phyloP scores from a whole-genome alignment of 495 filamentous ascomycete species.

The Talaromyces liani region DNA sequence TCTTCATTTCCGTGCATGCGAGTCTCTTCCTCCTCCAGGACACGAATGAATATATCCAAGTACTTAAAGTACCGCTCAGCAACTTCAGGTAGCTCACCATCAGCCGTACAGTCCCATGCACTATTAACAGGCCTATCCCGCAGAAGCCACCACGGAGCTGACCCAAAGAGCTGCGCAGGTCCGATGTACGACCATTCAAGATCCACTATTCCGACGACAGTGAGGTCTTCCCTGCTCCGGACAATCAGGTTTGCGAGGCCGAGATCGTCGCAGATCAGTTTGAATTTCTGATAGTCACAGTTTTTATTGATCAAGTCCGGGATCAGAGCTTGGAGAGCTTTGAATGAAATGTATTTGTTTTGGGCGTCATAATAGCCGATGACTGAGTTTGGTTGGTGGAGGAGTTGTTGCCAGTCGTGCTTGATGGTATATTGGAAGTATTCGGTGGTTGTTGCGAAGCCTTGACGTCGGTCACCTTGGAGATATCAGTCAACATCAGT shows the following conservation, averaged over 20 bases:
- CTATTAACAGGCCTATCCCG: conserved; percentile 20
- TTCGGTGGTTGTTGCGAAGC: conserved; percentile 21
- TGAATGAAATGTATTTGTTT: conserved; percentile 19
- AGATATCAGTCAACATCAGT: not conserved
- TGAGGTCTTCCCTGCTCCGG: conserved; percentile 20
- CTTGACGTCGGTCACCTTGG: conserved; percentile 25
- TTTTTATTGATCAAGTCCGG: conserved; percentile 17
- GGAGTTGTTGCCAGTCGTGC: conserved; percentile 28
- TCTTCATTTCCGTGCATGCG: conserved; percentile 18
- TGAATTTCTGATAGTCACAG: conserved; percentile 24
- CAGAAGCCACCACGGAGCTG: conserved; percentile 31
- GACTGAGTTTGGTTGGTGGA: conserved; percentile 25
- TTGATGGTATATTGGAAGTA: conserved; percentile 25
- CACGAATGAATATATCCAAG: conserved; percentile 21
- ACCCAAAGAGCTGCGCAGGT: conserved; percentile 27
- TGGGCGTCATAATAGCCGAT: conserved; percentile 15
- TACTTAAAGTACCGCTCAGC: conserved; percentile 21
- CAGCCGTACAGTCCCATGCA: conserved; percentile 19
- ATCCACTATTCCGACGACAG: conserved; percentile 27
- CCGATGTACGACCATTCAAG: conserved; percentile 30
- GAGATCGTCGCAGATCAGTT: conserved; percentile 31
- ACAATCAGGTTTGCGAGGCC: conserved; percentile 30
- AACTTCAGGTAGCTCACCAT: conserved; percentile 16
- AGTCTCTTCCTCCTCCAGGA: conserved; percentile 29
- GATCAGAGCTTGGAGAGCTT: conserved; percentile 19